A percentile compares a stretch with the other conserved stretches of the same genome.
phyloP scores from a whole-genome alignment of 148 eudicot species.

The Gaultheria prostrata region DNA sequence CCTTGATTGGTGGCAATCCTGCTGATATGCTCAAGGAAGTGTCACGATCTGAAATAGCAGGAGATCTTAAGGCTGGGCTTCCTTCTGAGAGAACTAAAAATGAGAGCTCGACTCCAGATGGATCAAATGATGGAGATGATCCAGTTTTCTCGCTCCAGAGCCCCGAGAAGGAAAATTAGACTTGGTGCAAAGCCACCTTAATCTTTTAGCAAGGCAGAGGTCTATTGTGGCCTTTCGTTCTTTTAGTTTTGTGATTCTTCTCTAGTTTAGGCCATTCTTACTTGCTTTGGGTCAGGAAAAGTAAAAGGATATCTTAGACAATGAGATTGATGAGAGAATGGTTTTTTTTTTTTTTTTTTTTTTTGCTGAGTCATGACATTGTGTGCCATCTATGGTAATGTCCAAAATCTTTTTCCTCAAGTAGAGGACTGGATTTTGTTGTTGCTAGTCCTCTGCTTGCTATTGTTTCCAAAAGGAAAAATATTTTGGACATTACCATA shows the following conservation, averaged over 20 bases:
- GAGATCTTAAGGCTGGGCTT: constrained; percentile 11
- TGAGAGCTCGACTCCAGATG: background rate
- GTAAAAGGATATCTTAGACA: background rate
- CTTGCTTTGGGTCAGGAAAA: background rate
- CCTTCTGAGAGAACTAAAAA: background rate
- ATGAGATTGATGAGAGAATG: background rate
- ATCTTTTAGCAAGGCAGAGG: background rate
- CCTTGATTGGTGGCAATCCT: constrained; percentile 28
- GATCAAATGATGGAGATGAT: constrained; percentile 12
- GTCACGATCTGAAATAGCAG: constrained; percentile 14
- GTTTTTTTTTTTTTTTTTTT: background rate
- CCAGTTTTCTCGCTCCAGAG: constrained; percentile 53
- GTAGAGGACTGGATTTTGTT: background rate
- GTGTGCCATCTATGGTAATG: background rate
- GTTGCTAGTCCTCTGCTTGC: background rate
- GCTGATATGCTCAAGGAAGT: constrained; percentile 15
- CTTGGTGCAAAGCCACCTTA: background rate
- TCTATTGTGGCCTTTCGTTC: background rate
- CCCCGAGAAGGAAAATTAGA: constrained; percentile 27
- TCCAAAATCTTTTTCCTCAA: background rate
- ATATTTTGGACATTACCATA: background rate
- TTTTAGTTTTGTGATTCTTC: background rate
- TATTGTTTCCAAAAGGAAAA: background rate
- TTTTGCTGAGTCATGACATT: background rate
- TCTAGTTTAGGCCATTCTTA: background rate